Evolutionary conservation across 805 yeast genomes (phyloP).

Genomic region (Wickerhamiella shivajii): DNA sequence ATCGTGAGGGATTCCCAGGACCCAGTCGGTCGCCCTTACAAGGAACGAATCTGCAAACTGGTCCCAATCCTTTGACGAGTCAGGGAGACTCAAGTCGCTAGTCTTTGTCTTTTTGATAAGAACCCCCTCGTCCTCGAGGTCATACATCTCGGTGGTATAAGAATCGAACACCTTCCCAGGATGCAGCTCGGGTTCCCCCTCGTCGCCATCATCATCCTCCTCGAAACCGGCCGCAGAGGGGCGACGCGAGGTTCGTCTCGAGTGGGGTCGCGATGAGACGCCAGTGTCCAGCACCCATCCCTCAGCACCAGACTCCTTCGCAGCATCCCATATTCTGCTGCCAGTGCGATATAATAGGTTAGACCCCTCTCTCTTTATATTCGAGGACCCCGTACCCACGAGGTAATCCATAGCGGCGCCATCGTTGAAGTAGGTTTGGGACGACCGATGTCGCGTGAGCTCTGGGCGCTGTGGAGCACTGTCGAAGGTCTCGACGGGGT

Average conservation of each 20-base stretch:
- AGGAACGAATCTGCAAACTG: slow-evolving; percentile 4
- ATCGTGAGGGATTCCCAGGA: slow-evolving; percentile 11
- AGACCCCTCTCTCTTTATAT: slow-evolving; percentile 11
- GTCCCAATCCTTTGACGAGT: slow-evolving; percentile 5
- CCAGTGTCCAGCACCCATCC: slow-evolving; percentile 7
- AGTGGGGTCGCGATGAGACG: no score
- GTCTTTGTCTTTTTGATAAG: background rate
- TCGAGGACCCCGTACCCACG: background rate
- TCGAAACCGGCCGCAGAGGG: slow-evolving; percentile 8
- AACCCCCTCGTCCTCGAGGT: background rate
- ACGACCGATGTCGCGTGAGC: slow-evolving; percentile 3
- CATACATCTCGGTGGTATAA: background rate
- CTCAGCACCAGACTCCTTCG: slow-evolving; percentile 16
- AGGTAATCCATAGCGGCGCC: slow-evolving; percentile 10
- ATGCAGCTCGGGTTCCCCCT: slow-evolving; percentile 7
- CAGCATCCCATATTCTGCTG: slow-evolving; percentile 19
- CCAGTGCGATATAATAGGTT: slow-evolving; percentile 18
- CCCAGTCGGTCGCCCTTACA: slow-evolving; percentile 10
- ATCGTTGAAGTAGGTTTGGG: slow-evolving; percentile 9
- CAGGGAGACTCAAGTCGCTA: background rate
- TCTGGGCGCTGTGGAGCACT: background rate
- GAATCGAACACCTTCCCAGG: slow-evolving; percentile 2
- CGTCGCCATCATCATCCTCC: slow-evolving; percentile 6
- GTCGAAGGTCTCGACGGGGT: slow-evolving; percentile 1
- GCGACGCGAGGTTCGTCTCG: slow-evolving; percentile 10